These are phyloP conservation scores for Diaporthe ampelina DNA, from an alignment of 2,329 filamentous ascomycete genomes.

Conservation along the genomic window DNA sequence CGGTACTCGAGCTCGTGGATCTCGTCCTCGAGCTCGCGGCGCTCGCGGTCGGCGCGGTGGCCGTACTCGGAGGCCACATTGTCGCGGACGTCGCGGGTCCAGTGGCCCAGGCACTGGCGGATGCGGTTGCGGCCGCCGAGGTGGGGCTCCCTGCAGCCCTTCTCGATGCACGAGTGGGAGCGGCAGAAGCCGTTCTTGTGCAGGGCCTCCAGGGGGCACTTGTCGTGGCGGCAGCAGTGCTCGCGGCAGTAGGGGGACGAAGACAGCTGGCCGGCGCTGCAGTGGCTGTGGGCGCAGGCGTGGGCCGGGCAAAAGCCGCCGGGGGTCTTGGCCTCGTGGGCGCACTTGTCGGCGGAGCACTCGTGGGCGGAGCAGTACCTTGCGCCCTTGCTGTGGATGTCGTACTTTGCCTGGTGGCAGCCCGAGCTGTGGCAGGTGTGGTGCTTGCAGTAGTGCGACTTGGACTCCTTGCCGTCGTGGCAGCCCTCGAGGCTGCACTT, in stretches of 20 bases:
- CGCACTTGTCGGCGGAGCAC: conserved; percentile 24
- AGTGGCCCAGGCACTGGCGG: conserved; percentile 33
- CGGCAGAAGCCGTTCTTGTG: conserved; percentile 37
- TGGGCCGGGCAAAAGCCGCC: conserved; percentile 33
- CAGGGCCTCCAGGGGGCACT: conserved; percentile 16
- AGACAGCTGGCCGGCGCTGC: background rate
- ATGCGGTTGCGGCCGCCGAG: conserved; percentile 27
- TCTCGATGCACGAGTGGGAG: conserved; percentile 27
- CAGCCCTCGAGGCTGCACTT: conserved; percentile 39
- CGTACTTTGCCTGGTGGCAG: conserved; percentile 34
- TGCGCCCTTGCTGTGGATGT: conserved; percentile 31
- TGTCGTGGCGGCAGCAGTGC: conserved; percentile 31
- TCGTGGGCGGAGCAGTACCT: conserved; percentile 39
- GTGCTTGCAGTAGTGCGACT: conserved; percentile 37
- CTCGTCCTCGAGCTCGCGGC: conserved; percentile 25
- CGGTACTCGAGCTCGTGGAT: conserved; percentile 2
- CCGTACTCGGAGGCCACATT: conserved; percentile 6
- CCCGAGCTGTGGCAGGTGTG: conserved; percentile 33
- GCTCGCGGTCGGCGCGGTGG: background rate
- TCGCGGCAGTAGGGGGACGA: conserved; percentile 19
- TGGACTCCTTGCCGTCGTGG: background rate
- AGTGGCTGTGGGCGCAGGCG: conserved; percentile 31
- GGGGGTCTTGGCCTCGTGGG: conserved; percentile 7
- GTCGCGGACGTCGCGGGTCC: background rate
- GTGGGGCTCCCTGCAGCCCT: conserved; percentile 16